Conservation (phyloP, 768 basidiomycete species). For the Pholiota molesta region DNA sequence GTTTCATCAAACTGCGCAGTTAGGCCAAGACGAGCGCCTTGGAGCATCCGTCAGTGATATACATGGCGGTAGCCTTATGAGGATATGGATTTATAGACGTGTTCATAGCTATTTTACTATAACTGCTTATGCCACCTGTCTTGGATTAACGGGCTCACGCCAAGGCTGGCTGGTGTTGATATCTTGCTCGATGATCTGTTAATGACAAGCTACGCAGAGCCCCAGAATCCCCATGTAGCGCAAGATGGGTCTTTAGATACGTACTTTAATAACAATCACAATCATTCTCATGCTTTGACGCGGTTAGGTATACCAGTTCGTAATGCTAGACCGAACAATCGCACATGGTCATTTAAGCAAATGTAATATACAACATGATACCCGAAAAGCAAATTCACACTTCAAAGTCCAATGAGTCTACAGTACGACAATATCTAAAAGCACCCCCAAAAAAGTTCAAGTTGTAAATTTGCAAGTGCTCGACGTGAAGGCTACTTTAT, state of each 20-base stretch:
- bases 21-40: neutral
- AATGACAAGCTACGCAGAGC: neutral
- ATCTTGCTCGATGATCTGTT: neutral
- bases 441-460: neutral
- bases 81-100: neutral
- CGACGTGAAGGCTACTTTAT: neutral
- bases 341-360: neutral
- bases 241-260: neutral
- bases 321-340: neutral
- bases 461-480: neutral
- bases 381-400: slow-evolving; percentile 2
- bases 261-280: neutral
- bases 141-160: neutral
- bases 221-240: neutral
- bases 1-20: slow-evolving; percentile 7
- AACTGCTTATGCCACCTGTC: neutral
- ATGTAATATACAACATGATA: neutral
- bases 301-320: neutral
- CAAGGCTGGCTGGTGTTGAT: neutral
- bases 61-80: slow-evolving; percentile 5
- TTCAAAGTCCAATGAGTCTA: slow-evolving; percentile 4
- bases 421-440: neutral
- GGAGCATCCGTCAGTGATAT: neutral
- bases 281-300: neutral
- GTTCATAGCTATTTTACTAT: neutral